Percentiles rank a stretch among this genome's conserved stretches.
These are phyloP conservation scores for Globisporangium cystogenes DNA, from an alignment of 352 stramenopile genomes.

Conservation along the genomic window DNA sequence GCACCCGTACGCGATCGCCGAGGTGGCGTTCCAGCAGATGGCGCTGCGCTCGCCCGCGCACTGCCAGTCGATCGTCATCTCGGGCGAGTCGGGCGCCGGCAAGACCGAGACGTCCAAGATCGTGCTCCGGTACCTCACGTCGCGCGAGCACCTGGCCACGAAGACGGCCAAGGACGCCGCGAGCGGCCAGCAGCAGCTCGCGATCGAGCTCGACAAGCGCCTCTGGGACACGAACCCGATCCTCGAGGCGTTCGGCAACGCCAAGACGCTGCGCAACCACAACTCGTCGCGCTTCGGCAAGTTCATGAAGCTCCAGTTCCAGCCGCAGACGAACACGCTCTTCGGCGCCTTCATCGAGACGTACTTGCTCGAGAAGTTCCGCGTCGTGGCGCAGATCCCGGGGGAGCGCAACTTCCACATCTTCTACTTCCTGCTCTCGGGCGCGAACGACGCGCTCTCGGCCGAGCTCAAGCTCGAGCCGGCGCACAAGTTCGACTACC, in stretches of 20 bases:
- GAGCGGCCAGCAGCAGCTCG: slow-evolving; percentile 44
- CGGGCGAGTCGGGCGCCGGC: slow-evolving; percentile 77
- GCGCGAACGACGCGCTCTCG: slow-evolving; percentile 53
- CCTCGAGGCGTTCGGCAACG: slow-evolving; percentile 84
- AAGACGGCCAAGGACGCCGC: slow-evolving; percentile 27
- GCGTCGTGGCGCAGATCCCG: slow-evolving; percentile 80
- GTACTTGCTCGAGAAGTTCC: slow-evolving; percentile 88
- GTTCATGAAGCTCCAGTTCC: slow-evolving; percentile 90
- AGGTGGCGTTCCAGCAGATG: slow-evolving; percentile 89
- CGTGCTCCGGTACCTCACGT: slow-evolving; percentile 84
- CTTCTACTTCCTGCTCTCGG: slow-evolving; percentile 87
- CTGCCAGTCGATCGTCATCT: slow-evolving; percentile 88
- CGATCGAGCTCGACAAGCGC: slow-evolving; percentile 79
- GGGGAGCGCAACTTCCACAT: slow-evolving; percentile 91
- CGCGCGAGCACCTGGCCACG: slow-evolving; percentile 60
- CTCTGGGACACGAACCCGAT: slow-evolving; percentile 89
- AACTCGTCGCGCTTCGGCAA: slow-evolving; percentile 87
- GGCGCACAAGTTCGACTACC: slow-evolving; percentile 62
- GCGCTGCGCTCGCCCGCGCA: slow-evolving; percentile 70
- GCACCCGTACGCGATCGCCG: slow-evolving; percentile 79
- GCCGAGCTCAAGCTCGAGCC: slow-evolving; percentile 54
- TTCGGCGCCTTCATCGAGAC: slow-evolving; percentile 82
- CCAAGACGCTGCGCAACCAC: slow-evolving; percentile 86
- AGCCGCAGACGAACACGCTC: slow-evolving; percentile 62
- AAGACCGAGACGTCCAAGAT: slow-evolving; percentile 91